Evolutionary conservation across 768 basidiomycete genomes (phyloP), one percentile per base, ranked within the genome.

Genomic region (Imleria badia): DNA sequence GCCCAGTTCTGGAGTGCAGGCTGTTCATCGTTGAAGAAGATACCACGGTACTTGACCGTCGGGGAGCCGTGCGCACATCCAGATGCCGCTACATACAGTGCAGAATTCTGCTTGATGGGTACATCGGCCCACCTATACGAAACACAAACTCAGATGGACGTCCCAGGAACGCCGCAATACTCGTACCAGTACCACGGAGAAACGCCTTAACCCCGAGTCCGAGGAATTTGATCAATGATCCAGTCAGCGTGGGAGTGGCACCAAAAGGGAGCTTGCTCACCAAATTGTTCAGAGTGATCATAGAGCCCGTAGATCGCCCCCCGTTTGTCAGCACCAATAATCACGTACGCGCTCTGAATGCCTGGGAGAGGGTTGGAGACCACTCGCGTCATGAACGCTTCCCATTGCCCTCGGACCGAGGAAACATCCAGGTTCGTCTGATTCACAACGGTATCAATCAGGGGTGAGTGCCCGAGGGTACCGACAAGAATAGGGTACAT

Each of bases 41-140:
- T 80, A 14, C 82, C 87, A 33, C 87, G 80, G 60, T 85, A 88
- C 63, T 87, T 82, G 52, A 89, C 84, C 9, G 81, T 82, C 3
- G 87, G 41, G 12, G 42, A 45, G 15, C 38, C 53, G 19, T 55
- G 23, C 11, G 26, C 33, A 36, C 30, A 53, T 15, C 52, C 33
- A 34, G 22, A 34, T n/a, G 38, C 11, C 22, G 34, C 40, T 13
- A 48, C 36, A 22, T 44, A 50, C 7, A 45, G 8, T n/a, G 13
- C 50, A 22, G 40, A 42, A 12, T 1, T 5, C 17, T 48, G 36
- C 56, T 43, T 29, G 19, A 35, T 11, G 23, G 36, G 53, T 29
- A 45, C 34, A 22, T 50, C 29, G 31, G 39, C 39, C 43, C 43
- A 50, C 48, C 44, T 26, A 22, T 35, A 13, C 31, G 33, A 26